Conservation (phyloP, 306 rosid species). For the Prunus kanzakura region DNA sequence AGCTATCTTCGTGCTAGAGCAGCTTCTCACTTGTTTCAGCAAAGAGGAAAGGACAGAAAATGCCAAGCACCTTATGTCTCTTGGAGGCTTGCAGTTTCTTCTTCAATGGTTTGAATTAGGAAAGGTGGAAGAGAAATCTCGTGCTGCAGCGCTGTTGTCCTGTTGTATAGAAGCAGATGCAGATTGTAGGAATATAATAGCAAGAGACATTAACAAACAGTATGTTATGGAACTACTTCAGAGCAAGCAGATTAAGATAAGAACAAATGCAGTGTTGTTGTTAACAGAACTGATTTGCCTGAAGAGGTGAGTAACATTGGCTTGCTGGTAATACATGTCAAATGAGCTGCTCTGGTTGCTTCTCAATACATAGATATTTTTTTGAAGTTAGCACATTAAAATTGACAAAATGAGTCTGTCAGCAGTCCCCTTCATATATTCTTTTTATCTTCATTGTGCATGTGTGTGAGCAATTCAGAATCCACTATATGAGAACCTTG, state of each 20-base stretch:
- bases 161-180: constrained; percentile 54
- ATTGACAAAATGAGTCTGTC: too few species aligned
- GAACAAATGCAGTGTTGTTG: constrained; percentile 46
- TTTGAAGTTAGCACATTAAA: too few species aligned
- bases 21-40: constrained; percentile 44
- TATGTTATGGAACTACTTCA: constrained; percentile 60
- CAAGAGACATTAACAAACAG: constrained; percentile 42
- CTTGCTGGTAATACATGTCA: not conserved
- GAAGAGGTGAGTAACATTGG: constrained; percentile 37
- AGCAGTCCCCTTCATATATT: not conserved
- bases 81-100: constrained; percentile 56
- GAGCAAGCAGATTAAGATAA: constrained; percentile 43
- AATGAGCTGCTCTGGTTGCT: too few species aligned
- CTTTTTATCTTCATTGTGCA: not conserved
- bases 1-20: constrained; percentile 42
- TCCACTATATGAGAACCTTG: not conserved
- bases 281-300: constrained; percentile 55
- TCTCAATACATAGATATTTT: too few species aligned
- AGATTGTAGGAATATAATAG: constrained; percentile 49
- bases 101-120: constrained; percentile 55
- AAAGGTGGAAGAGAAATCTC: constrained; percentile 54
- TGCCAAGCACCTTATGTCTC: constrained; percentile 50
- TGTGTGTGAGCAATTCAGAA: not conserved
- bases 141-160: constrained; percentile 37
- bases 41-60: constrained; percentile 44